A percentile compares a stretch with the other conserved stretches of the same genome.
Evolutionary conservation across 2,329 filamentous ascomycete species (phyloP).

Genomic region (Ascochyta fabae): DNA sequence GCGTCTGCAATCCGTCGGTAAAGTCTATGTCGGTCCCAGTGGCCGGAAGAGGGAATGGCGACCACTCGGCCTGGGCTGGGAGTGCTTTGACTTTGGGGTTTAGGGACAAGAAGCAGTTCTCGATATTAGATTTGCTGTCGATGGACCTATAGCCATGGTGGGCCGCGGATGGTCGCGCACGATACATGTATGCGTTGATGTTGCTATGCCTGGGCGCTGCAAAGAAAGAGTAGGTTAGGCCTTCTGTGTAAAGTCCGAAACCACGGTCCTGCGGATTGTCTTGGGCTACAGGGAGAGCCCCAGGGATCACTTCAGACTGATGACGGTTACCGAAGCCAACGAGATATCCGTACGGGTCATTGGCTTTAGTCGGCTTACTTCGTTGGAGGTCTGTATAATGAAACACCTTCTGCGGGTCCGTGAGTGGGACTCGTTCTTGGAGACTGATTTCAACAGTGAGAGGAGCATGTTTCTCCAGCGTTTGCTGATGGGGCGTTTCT

Average conservation of each 20-base stretch:
- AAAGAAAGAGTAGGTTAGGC: conserved; percentile 55
- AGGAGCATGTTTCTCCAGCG: background rate
- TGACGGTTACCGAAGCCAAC: conserved; percentile 50
- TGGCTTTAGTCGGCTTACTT: conserved; percentile 45
- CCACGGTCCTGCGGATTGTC: background rate
- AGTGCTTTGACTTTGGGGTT: too few species aligned
- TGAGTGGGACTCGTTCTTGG: conserved; percentile 41
- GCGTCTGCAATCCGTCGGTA: conserved; percentile 53
- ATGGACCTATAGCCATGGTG: conserved; percentile 44
- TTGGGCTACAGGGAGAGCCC: conserved; percentile 48
- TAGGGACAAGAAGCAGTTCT: too few species aligned
- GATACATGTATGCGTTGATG: conserved; percentile 55
- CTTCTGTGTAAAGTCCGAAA: conserved; percentile 56
- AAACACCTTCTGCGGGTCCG: conserved; percentile 47
- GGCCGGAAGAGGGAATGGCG: too few species aligned
- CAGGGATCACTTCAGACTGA: conserved; percentile 52
- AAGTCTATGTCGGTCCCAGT: too few species aligned
- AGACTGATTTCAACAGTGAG: background rate
- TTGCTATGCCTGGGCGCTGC: conserved; percentile 52
- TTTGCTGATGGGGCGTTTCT: too few species aligned
- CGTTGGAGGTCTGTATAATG: conserved; percentile 49
- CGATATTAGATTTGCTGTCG: conserved; percentile 37
- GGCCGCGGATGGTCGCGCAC: conserved; percentile 52
- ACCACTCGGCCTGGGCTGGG: too few species aligned
- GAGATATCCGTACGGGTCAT: conserved; percentile 50